Conservation (phyloP, 1,284 basidiomycete genomes). For the Rhizopogon parksii region DNA sequence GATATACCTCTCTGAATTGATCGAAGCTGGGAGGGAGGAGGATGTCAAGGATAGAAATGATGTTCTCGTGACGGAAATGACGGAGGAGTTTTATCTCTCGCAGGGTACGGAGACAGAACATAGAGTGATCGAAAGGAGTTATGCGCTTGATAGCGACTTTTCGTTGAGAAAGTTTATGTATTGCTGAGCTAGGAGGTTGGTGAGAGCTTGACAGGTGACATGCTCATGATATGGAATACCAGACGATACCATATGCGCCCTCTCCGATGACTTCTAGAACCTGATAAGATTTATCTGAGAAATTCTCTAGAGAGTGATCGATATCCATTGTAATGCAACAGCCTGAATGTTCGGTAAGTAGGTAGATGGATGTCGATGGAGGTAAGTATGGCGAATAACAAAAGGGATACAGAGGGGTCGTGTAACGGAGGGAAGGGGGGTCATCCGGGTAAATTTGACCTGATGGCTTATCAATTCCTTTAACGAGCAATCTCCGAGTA, state of each 20-base stretch:
- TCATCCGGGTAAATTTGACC: slow-evolving; percentile 5
- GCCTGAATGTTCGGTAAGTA: not conserved
- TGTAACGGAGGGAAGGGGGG: not conserved
- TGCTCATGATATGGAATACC: slow-evolving; percentile 23
- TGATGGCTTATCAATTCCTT: slow-evolving; percentile 19
- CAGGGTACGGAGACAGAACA: slow-evolving; percentile 84
- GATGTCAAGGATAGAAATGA: slow-evolving; percentile 82
- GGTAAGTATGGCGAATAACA: not conserved
- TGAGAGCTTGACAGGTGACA: slow-evolving; percentile 3
- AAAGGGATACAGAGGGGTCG: not conserved
- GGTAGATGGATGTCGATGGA: not conserved
- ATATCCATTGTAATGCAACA: not conserved
- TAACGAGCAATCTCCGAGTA: slow-evolving; percentile 13
- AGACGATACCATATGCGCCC: slow-evolving; percentile 84
- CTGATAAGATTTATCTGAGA: slow-evolving; percentile 59
- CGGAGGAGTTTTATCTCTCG: slow-evolving; percentile 80
- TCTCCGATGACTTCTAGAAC: slow-evolving; percentile 88
- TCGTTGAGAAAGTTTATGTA: slow-evolving; percentile 57
- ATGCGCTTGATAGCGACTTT: slow-evolving; percentile 78
- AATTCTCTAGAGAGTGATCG: slow-evolving; percentile 24
- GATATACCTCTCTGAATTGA: slow-evolving; percentile 76
- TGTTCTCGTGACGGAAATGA: slow-evolving; percentile 41
- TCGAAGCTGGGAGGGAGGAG: slow-evolving; percentile 54
- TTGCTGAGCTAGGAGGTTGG: slow-evolving; percentile 46
- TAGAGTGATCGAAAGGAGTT: slow-evolving; percentile 81